Base-by-base conservation (phyloP, 2,329 filamentous ascomycete species). In the Ascochyta clinopodiicola region DNA sequence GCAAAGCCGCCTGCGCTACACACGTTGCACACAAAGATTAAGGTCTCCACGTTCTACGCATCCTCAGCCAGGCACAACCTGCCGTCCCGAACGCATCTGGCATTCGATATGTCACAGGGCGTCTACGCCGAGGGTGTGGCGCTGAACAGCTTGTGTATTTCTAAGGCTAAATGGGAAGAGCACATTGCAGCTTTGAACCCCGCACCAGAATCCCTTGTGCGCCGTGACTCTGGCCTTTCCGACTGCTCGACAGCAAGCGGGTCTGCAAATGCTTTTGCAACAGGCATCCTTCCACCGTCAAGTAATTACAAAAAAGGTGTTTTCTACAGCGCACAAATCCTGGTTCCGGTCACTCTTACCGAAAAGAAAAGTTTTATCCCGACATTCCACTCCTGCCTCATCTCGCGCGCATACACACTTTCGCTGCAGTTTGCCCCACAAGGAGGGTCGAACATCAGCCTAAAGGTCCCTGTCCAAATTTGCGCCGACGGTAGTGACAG, bases 311-410 rank as follows among this genome's bases (percentile, higher is more conserved):
- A 76, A 1, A 57, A 40, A 4, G 71, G 73, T 6, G 67, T 68
- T 15, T 87, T 83, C 74, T 90, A 88, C 74, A 86, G 84, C 2
- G 81, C 87, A 6, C 79, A 79, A n/a, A 76, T 91, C 32, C 69
- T 88, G 2, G 82, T 90, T 2, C 88, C 88, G 0, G 77, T 90
- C 64, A 81, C 81, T 0, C 79, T 89, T 0, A 87, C 88, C 0
- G 66, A 69, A n/a, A 78, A 77, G 59, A 88, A 87, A 63, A 77
- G 81, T 24, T 88, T 88, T 69, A 76, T 88, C 19, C 88, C 88
- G 1, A 88, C 87, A 2, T 91, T 91, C 75, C 86, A 90, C 76
- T 82, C 83, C 35, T 91, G 88, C 70, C 81, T 90, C 48, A 77
- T 86, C 39, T 86, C 84, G n/a, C 81, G 88, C 47, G 76, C 80